Conservation (phyloP, 108 stramenopile genomes). For the Ochromonas danica region DNA sequence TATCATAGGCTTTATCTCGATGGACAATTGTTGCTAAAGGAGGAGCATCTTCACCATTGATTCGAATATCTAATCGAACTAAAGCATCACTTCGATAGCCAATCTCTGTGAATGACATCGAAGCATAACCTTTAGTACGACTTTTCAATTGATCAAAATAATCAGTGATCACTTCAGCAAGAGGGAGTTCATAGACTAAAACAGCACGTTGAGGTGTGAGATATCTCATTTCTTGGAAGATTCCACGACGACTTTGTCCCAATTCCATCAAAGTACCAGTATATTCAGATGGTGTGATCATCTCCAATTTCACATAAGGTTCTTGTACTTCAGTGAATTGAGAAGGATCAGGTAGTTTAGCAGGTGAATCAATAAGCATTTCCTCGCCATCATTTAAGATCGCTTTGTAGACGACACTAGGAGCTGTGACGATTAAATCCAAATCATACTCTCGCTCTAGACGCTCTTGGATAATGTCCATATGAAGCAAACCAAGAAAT, state of each 20-base stretch:
- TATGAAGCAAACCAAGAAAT: conserved; percentile 93
- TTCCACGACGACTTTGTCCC: conserved; percentile 54
- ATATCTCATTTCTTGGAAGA: conserved; percentile 53
- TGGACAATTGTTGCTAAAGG: conserved; percentile 89
- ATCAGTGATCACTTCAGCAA: conserved; percentile 89
- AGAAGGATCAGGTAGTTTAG: conserved; percentile 82
- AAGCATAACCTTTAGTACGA: conserved; percentile 93
- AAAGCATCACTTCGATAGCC: conserved; percentile 73
- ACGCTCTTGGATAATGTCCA: conserved; percentile 94
- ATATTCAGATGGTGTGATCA: conserved; percentile 54
- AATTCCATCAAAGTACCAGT: conserved; percentile 54
- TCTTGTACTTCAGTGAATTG: conserved; percentile 59
- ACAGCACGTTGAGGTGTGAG: conserved; percentile 87
- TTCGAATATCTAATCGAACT: conserved; percentile 84
- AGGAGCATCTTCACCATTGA: conserved; percentile 85
- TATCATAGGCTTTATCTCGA: conserved; percentile 64
- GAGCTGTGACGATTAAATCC: conserved; percentile 92
- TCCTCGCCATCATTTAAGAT: background rate
- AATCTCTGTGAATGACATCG: conserved; percentile 88
- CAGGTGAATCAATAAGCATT: conserved; percentile 68
- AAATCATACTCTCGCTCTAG: conserved; percentile 67
- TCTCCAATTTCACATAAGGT: conserved; percentile 69
- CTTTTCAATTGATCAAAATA: conserved; percentile 95
- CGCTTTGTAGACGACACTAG: conserved; percentile 61
- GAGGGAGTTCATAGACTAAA: conserved; percentile 69